phyloP scores from a whole-genome alignment of 495 filamentous ascomycete species.

The Penicillium ucsense region DNA sequence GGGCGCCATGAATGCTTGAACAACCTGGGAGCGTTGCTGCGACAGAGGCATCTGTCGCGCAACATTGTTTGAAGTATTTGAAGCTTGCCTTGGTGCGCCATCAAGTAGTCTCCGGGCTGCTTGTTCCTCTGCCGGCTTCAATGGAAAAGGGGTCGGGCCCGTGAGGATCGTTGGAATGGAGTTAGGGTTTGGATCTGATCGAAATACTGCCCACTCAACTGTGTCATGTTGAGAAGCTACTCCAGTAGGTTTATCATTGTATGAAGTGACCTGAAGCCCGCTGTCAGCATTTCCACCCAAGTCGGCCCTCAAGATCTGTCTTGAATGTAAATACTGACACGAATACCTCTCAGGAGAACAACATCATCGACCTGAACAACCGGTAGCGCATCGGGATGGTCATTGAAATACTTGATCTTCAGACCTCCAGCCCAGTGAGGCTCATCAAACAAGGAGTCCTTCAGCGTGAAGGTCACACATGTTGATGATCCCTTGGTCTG shows the following conservation, averaged over 20 bases:
- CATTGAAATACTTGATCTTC: slow-evolving; percentile 42
- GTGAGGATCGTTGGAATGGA: slow-evolving; percentile 15
- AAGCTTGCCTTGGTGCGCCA: slow-evolving; percentile 3
- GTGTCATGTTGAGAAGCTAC: slow-evolving; percentile 20
- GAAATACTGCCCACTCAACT: slow-evolving; percentile 32
- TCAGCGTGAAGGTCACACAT: slow-evolving; percentile 41
- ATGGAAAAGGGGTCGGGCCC: slow-evolving; percentile 23
- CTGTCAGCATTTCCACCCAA: no score
- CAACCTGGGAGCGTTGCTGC: neutral
- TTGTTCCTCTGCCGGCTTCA: slow-evolving; percentile 18
- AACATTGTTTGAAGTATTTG: neutral
- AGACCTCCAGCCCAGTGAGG: slow-evolving; percentile 29
- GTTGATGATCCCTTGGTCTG: slow-evolving; percentile 22
- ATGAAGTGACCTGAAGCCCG: slow-evolving; percentile 14
- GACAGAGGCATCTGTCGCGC: neutral
- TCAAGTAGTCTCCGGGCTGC: slow-evolving; percentile 23
- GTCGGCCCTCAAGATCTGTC: neutral
- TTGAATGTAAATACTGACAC: slow-evolving; percentile 17
- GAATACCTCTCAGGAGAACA: slow-evolving; percentile 33
- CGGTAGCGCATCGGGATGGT: slow-evolving; percentile 28
- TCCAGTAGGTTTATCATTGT: slow-evolving; percentile 14
- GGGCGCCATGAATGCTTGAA: slow-evolving; percentile 6
- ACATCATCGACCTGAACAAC: slow-evolving; percentile 34
- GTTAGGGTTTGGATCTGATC: slow-evolving; percentile 16
- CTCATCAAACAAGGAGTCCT: slow-evolving; percentile 28